Conservation (phyloP, 352 stramenopile genomes). For the Phytopythium montanum region DNA sequence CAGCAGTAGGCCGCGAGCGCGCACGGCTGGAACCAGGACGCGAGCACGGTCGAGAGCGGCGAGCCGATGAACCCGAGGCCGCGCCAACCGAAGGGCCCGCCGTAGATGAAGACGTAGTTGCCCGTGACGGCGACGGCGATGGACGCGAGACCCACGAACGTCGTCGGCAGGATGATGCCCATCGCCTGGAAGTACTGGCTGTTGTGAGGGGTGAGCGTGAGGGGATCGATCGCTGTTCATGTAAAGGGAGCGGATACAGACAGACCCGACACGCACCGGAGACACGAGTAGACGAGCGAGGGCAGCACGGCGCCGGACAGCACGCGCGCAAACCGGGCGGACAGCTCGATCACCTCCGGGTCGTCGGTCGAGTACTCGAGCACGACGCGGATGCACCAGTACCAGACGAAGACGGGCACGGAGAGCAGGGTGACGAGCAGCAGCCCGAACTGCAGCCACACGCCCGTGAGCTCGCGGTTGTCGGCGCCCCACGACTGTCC, state of each 20-base stretch:
- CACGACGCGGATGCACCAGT: conserved; percentile 59
- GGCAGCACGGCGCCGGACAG: conserved; percentile 55
- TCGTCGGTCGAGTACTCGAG: conserved; percentile 68
- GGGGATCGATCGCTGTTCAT: background rate
- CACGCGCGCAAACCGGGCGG: conserved; percentile 55
- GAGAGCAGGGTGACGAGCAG: conserved; percentile 52
- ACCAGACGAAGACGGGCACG: conserved; percentile 60
- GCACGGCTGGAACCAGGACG: conserved; percentile 70
- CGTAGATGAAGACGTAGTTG: conserved; percentile 80
- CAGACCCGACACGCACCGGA: conserved; percentile 41
- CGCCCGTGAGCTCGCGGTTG: conserved; percentile 63
- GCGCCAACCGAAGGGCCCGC: conserved; percentile 28
- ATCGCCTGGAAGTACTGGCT: conserved; percentile 76
- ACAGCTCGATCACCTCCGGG: conserved; percentile 45
- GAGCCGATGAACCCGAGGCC: conserved; percentile 78
- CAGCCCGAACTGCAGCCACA: conserved; percentile 72
- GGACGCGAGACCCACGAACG: conserved; percentile 52
- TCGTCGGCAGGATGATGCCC: conserved; percentile 59
- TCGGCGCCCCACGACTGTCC: conserved; percentile 65
- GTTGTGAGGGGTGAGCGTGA: background rate
- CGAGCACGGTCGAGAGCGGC: conserved; percentile 71
- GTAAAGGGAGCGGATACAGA: too few species aligned
- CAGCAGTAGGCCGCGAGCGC: conserved; percentile 59
- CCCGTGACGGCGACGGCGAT: conserved; percentile 50
- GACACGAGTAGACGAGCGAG: conserved; percentile 58